These are phyloP conservation scores for Zygotorulaspora danielsina DNA, from an alignment of 805 yeast species.

Conservation along the genomic window DNA sequence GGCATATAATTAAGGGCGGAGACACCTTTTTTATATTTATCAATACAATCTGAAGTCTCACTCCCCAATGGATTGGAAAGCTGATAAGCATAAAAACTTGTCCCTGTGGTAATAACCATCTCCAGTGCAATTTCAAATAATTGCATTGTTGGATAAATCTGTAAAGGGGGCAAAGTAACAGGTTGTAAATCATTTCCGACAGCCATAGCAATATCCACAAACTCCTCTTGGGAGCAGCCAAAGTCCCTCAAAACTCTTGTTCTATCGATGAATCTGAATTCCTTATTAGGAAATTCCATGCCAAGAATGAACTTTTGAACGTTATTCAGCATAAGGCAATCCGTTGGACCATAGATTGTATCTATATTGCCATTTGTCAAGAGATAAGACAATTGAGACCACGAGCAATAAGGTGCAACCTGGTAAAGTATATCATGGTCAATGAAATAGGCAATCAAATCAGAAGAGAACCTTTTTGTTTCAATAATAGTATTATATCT, in stretches of 20 bases:
- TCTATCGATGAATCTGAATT: slow-evolving; percentile 64
- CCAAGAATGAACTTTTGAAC: slow-evolving; percentile 70
- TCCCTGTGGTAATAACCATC: slow-evolving; percentile 41
- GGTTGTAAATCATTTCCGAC: slow-evolving; percentile 79
- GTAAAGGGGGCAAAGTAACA: slow-evolving; percentile 48
- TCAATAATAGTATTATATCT: slow-evolving; percentile 50
- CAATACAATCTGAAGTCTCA: slow-evolving; percentile 38
- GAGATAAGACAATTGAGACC: slow-evolving; percentile 75
- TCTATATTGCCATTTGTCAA: slow-evolving; percentile 55
- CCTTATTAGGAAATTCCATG: slow-evolving; percentile 61
- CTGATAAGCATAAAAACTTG: slow-evolving; percentile 44
- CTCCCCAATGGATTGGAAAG: slow-evolving; percentile 38
- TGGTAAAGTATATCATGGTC: slow-evolving; percentile 57
- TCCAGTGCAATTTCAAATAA: slow-evolving; percentile 39
- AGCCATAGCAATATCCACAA: slow-evolving; percentile 70
- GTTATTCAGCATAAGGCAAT: slow-evolving; percentile 55
- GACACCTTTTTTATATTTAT: slow-evolving; percentile 60
- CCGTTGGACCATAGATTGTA: slow-evolving; percentile 81
- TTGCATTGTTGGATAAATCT: slow-evolving; percentile 31
- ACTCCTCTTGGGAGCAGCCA: slow-evolving; percentile 56
- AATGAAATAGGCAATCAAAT: slow-evolving; percentile 54
- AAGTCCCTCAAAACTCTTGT: slow-evolving; percentile 56
- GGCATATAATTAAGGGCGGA: slow-evolving; percentile 71
- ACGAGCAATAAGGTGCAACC: slow-evolving; percentile 78
- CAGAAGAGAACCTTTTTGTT: slow-evolving; percentile 47